phyloP scores from a whole-genome alignment of 2,329 filamentous ascomycete species.

The Colletotrichum viniferum region DNA sequence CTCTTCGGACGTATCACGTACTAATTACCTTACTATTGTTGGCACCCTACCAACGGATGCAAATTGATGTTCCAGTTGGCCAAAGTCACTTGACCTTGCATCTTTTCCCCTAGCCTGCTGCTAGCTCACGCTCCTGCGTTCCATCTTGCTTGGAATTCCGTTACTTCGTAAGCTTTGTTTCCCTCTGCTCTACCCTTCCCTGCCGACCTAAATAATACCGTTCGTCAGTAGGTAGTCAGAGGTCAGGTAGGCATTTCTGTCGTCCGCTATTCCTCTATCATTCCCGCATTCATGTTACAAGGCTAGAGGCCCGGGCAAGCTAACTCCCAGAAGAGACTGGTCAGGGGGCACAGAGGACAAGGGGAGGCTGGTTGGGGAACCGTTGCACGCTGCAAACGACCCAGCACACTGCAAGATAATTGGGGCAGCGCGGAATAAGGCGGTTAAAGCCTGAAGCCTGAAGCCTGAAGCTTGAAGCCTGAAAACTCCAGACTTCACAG shows the following conservation, averaged over 20 bases:
- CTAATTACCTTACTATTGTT: neutral
- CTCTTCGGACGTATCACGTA: neutral
- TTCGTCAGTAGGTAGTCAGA: neutral
- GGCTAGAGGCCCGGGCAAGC: neutral
- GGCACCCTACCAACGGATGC: neutral
- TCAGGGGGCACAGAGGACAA: constrained; percentile 10
- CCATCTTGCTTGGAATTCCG: constrained; percentile 4
- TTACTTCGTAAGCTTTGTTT: neutral
- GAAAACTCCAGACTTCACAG: neutral
- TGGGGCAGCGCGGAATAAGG: constrained; percentile 4
- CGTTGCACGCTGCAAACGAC: constrained; percentile 17
- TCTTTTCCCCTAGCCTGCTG: neutral
- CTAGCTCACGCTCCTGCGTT: neutral
- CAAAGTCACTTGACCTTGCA: neutral
- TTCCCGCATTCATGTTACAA: constrained; percentile 6
- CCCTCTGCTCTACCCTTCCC: neutral
- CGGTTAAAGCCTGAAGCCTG: constrained; percentile 3
- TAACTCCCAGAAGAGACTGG: constrained; percentile 13
- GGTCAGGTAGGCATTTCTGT: neutral
- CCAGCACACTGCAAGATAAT: neutral
- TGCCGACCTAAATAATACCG: neutral
- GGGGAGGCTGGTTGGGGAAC: constrained; percentile 9
- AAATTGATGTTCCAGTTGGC: neutral
- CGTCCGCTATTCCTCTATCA: neutral
- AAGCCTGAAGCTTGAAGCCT: neutral